These are phyloP conservation scores for Candida dendrica DNA, from an alignment of 805 yeast species.

Conservation along the genomic window DNA sequence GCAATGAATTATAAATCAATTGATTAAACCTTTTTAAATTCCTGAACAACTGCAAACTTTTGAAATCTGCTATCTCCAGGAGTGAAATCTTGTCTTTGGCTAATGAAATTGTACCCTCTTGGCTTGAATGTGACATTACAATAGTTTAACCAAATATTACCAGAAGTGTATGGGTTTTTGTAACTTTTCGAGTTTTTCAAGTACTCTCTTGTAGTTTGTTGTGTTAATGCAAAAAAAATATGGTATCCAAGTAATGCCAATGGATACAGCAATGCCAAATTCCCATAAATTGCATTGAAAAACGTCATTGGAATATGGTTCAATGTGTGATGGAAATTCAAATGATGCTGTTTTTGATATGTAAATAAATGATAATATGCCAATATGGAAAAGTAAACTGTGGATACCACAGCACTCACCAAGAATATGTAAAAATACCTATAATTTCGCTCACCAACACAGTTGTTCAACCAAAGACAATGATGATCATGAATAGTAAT, in stretches of 20 bases:
- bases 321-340: conserved; percentile 17
- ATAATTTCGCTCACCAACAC: conserved; percentile 72
- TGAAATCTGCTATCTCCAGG: conserved; percentile 34
- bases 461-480: conserved; percentile 64
- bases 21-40: too few species aligned
- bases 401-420: conserved; percentile 25
- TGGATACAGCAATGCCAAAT: conserved; percentile 48
- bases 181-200: conserved; percentile 37
- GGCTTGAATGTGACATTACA: conserved; percentile 26
- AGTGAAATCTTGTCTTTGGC: conserved; percentile 23
- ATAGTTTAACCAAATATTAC: conserved; percentile 24
- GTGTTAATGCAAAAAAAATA: conserved; percentile 42
- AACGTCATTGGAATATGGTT: conserved; percentile 33
- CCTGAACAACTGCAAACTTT: conserved; percentile 11
- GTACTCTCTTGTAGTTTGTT: conserved; percentile 70
- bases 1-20: not conserved
- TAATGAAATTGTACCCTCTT: conserved; percentile 29
- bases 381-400: conserved; percentile 21
- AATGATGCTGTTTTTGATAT: conserved; percentile 3
- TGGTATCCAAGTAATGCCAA: conserved; percentile 46
- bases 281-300: conserved; percentile 43
- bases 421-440: conserved; percentile 51
- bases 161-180: conserved; percentile 30
- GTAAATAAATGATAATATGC: conserved; percentile 26
- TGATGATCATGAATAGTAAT: conserved; percentile 61